A percentile compares a stretch with the other conserved stretches of the same genome.
phyloP scores from a whole-genome alignment of 352 stramenopile genomes.

The Phytophthora tentaculata region DNA sequence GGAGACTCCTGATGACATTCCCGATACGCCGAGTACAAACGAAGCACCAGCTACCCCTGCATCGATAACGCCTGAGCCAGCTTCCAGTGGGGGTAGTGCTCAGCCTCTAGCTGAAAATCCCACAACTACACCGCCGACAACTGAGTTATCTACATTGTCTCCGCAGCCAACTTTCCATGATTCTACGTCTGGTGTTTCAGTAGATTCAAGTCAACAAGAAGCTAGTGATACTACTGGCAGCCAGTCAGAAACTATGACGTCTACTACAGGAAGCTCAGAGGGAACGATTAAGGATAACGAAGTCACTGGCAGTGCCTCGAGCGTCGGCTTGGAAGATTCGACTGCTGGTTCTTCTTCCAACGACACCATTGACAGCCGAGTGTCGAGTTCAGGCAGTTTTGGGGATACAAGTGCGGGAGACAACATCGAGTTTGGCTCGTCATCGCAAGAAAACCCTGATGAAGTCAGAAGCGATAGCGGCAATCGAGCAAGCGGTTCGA shows the following conservation, averaged over 20 bases:
- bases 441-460: neutral
- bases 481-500: neutral
- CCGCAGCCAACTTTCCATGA: neutral
- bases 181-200: neutral
- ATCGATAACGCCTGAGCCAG: neutral
- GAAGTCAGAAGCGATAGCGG: neutral
- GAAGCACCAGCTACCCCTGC: neutral
- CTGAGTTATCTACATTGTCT: neutral
- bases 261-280: neutral
- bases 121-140: neutral
- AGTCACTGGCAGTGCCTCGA: no score
- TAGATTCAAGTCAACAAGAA: conserved; percentile 1
- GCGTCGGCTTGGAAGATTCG: no score
- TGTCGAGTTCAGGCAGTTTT: conserved; percentile 4
- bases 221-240: neutral
- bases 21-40: neutral
- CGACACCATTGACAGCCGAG: neutral
- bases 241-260: neutral
- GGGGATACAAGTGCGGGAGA: neutral
- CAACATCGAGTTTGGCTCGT: conserved; percentile 1
- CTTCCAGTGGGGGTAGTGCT: neutral
- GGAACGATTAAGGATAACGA: no score
- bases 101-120: neutral
- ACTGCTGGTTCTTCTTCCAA: neutral
- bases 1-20: conserved; percentile 1